Evolutionary conservation across 805 yeast genomes (phyloP).

Genomic region (Candida dajiaensis): DNA sequence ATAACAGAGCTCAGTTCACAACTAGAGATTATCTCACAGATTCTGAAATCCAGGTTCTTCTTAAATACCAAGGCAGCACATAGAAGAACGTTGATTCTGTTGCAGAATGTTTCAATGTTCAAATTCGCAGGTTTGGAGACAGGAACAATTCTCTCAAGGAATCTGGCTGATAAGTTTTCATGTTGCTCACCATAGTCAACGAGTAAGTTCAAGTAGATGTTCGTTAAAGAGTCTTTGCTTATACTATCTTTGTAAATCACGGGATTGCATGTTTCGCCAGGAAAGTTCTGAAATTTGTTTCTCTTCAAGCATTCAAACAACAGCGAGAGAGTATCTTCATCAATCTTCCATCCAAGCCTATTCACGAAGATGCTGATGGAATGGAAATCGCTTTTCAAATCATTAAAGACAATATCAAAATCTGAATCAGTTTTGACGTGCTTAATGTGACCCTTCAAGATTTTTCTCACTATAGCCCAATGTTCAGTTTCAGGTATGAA

Average conservation of each 20-base stretch:
- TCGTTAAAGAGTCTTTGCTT: constrained; percentile 9
- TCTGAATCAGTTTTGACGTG: background rate
- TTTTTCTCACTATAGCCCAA: constrained; percentile 9
- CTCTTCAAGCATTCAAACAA: constrained; percentile 18
- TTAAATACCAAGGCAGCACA: constrained; percentile 9
- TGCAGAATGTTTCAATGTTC: constrained; percentile 13
- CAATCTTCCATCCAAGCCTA: constrained; percentile 10
- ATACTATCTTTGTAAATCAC: constrained; percentile 7
- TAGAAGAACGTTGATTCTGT: constrained; percentile 19
- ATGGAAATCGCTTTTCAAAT: constrained; percentile 7
- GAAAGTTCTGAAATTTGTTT: constrained; percentile 17
- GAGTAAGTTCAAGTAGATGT: constrained; percentile 16
- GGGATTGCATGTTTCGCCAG: constrained; percentile 8
- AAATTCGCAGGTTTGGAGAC: constrained; percentile 11
- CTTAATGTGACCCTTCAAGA: constrained; percentile 1
- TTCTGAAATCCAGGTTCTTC: constrained; percentile 13
- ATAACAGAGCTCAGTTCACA: constrained; percentile 6
- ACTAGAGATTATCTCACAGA: constrained; percentile 9
- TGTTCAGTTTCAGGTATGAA: constrained; percentile 1
- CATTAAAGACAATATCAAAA: background rate
- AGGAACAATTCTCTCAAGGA: constrained; percentile 19
- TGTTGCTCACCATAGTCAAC: constrained; percentile 2
- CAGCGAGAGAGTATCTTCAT: constrained; percentile 8
- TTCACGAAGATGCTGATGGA: constrained; percentile 5
- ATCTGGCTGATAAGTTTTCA: constrained; percentile 7